Conservation (phyloP, 2,329 filamentous ascomycete genomes). For the Colletotrichum tabaci region DNA sequence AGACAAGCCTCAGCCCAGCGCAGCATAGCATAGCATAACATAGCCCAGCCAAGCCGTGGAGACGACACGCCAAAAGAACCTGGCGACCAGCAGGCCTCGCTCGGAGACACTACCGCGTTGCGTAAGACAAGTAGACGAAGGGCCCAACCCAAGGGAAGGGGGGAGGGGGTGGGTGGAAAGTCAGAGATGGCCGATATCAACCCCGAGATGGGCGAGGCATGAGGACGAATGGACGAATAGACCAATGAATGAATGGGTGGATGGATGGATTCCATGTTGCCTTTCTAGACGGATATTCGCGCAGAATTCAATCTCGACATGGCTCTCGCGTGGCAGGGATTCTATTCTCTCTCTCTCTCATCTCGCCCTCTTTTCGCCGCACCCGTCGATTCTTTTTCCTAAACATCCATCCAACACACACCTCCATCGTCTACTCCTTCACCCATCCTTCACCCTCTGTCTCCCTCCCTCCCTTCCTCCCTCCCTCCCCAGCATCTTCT, state of each 20-base stretch:
- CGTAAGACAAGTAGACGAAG: not conserved
- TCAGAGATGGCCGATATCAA: not conserved
- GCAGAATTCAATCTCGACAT: not conserved
- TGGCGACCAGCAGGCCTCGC: not conserved
- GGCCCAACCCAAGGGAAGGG: not conserved
- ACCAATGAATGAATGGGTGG: too few relatives aligned
- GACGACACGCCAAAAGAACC: slow-evolving; percentile 1
- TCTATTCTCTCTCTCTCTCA: not conserved
- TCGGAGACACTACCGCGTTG: slow-evolving; percentile 22
- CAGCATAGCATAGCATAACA: too few relatives aligned
- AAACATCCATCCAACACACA: not conserved
- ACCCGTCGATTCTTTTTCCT: not conserved
- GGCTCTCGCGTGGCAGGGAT: slow-evolving; percentile 11
- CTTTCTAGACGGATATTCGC: not conserved
- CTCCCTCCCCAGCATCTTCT: not conserved
- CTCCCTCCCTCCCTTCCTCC: too few relatives aligned
- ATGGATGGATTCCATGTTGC: too few relatives aligned
- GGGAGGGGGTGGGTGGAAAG: too few relatives aligned
- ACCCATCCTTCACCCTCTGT: not conserved
- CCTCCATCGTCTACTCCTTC: not conserved
- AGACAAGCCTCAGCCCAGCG: not conserved
- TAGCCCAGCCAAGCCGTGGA: not conserved
- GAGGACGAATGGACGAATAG: too few relatives aligned
- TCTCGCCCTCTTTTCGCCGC: slow-evolving; percentile 1
- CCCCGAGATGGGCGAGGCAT: too few relatives aligned